These are phyloP conservation scores for Talaromyces trachyspermus DNA, from an alignment of 495 filamentous ascomycete genomes.

Conservation along the genomic window DNA sequence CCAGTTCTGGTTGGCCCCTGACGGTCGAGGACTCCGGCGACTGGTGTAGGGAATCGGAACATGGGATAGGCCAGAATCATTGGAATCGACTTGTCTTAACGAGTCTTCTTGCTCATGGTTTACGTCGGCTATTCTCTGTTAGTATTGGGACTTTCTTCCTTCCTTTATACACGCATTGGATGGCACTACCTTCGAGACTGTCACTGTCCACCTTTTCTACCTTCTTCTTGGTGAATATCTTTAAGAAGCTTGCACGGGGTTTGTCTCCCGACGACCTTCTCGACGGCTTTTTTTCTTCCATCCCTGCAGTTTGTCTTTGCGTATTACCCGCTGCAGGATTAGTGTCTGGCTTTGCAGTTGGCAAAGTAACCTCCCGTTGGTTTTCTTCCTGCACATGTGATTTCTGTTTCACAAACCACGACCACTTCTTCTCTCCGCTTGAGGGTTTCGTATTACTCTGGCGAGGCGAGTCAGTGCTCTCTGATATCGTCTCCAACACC, in stretches of 20 bases:
- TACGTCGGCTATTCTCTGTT: background rate
- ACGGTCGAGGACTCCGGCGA: conserved; percentile 1
- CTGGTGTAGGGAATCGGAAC: background rate
- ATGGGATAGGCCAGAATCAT: background rate
- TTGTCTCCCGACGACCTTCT: conserved; percentile 8
- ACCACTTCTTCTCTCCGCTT: conserved; percentile 49
- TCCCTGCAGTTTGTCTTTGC: background rate
- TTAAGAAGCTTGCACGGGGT: conserved; percentile 18
- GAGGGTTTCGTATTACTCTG: conserved; percentile 15
- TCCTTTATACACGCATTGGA: background rate
- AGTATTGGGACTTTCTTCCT: background rate
- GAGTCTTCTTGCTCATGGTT: background rate
- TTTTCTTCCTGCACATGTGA: conserved; percentile 29
- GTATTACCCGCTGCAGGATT: background rate
- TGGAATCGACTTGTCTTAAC: background rate
- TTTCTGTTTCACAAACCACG: conserved; percentile 55
- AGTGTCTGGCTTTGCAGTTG: background rate
- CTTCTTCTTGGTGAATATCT: conserved; percentile 19
- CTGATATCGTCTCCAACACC: conserved; percentile 9
- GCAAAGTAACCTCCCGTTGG: background rate
- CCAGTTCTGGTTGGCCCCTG: conserved; percentile 56
- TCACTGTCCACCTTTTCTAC: conserved; percentile 9
- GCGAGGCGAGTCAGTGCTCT: conserved; percentile 17
- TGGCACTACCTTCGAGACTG: background rate
- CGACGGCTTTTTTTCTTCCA: background rate